Percentiles rank a stretch among this genome's conserved stretches.
Conservation (phyloP, 768 basidiomycete species). For the Pilatotrama ljubarskyi region DNA sequence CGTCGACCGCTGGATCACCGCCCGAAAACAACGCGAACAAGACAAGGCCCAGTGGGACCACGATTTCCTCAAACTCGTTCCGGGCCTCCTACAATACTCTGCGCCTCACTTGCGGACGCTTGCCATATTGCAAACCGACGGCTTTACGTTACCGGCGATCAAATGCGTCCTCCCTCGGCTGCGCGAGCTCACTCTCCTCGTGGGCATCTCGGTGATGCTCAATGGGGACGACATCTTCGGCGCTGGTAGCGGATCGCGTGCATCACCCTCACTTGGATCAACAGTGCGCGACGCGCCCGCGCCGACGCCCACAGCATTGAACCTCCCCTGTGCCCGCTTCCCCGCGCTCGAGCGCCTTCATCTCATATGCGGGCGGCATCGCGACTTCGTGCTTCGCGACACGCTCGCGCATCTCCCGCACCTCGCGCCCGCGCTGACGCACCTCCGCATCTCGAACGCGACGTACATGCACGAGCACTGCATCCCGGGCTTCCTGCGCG, state of each 20-base stretch:
- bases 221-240: not conserved
- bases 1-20: conserved; percentile 7
- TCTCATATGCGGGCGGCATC: conserved; percentile 17
- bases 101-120: conserved; percentile 16
- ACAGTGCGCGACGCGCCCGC: not conserved
- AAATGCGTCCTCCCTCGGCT: conserved; percentile 6
- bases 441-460: conserved; percentile 20
- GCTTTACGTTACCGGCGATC: conserved; percentile 6
- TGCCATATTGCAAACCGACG: conserved; percentile 16
- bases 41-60: conserved; percentile 19
- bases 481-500: conserved; percentile 11
- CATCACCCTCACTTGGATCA: not conserved
- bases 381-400: conserved; percentile 15
- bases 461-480: conserved; percentile 18
- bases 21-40: conserved; percentile 10
- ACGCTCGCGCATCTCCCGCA: conserved; percentile 13
- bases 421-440: conserved; percentile 15
- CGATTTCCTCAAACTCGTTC: conserved; percentile 6
- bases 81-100: conserved; percentile 4
- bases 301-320: not conserved
- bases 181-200: conserved; percentile 19
- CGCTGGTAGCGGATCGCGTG: not conserved
- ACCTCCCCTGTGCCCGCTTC: conserved; percentile 4
- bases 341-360: conserved; percentile 18
- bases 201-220: conserved; percentile 14